These are phyloP conservation scores for Pseudovirgaria hyperparasitica DNA, from an alignment of 2,329 filamentous ascomycete genomes.

Conservation along the genomic window DNA sequence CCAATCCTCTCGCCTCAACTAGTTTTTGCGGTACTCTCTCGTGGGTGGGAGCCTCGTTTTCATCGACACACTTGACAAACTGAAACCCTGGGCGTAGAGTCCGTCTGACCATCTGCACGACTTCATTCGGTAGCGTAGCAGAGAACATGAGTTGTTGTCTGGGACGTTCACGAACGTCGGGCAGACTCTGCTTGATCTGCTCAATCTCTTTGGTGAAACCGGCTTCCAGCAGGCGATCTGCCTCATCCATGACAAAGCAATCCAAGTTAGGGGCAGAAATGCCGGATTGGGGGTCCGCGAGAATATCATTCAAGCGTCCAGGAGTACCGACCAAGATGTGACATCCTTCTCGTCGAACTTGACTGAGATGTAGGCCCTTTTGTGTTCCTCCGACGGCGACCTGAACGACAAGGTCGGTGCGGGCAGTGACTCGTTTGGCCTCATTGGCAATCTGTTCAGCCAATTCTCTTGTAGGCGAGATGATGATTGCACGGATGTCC, in stretches of 20 bases:
- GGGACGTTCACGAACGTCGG: constrained; percentile 46
- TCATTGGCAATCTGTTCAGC: constrained; percentile 57
- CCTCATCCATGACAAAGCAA: constrained; percentile 50
- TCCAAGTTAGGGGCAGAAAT: constrained; percentile 51
- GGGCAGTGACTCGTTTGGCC: constrained; percentile 51
- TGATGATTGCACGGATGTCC: constrained; percentile 47
- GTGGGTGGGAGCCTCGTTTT: constrained; percentile 76
- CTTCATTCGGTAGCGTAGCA: constrained; percentile 76
- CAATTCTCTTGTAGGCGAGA: constrained; percentile 50
- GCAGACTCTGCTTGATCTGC: constrained; percentile 41
- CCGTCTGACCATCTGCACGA: constrained; percentile 63
- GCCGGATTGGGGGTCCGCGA: constrained; percentile 50
- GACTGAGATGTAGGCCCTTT: constrained; percentile 54
- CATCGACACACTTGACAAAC: constrained; percentile 77
- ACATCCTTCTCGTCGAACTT: constrained; percentile 64
- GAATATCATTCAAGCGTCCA: constrained; percentile 71
- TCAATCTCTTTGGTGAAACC: constrained; percentile 37
- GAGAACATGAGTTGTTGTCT: constrained; percentile 93
- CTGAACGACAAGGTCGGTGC: constrained; percentile 56
- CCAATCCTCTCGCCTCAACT: constrained; percentile 52
- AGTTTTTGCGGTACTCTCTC: constrained; percentile 70
- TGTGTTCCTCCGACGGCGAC: constrained; percentile 86
- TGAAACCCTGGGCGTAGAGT: constrained; percentile 77
- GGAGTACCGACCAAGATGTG: constrained; percentile 86
- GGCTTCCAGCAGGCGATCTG: constrained; percentile 55